Evolutionary conservation across 164 flowering plant genomes (phyloP).

Genomic region (Vitis rupestris): DNA sequence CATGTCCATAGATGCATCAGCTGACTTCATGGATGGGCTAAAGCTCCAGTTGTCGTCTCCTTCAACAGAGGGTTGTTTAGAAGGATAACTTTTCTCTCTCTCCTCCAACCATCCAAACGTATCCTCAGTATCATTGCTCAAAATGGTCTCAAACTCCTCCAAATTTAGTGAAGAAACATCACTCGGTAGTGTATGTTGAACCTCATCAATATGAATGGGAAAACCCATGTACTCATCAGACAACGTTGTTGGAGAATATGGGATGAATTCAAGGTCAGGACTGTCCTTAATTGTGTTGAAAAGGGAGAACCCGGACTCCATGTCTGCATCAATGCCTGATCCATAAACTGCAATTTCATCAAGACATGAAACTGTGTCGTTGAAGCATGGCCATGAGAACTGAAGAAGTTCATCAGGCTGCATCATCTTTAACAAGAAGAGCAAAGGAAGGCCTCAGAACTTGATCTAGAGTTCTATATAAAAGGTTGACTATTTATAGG

Average conservation of each 20-base stretch:
- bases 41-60: constrained; percentile 22
- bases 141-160: constrained; percentile 16
- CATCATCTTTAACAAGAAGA: constrained; percentile 19
- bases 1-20: constrained; percentile 6
- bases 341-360: constrained; percentile 16
- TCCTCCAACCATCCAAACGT: constrained; percentile 14
- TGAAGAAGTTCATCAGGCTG: constrained; percentile 22
- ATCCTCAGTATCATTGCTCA: constrained; percentile 9
- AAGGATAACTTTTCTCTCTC: constrained; percentile 18
- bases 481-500: too few species aligned
- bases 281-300: constrained; percentile 18
- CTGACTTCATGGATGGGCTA: constrained; percentile 7
- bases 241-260: constrained; percentile 7
- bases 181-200: not conserved
- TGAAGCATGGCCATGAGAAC: constrained; percentile 27
- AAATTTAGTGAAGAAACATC: constrained; percentile 10
- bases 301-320: constrained; percentile 23
- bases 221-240: constrained; percentile 2
- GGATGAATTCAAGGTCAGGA: constrained; percentile 14
- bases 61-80: constrained; percentile 4
- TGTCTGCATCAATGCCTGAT: constrained; percentile 13
- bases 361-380: constrained; percentile 11
- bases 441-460: too few species aligned
- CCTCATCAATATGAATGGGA: constrained; percentile 6
- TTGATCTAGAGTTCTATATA: too few species aligned